Evolutionary conservation across 2,329 filamentous ascomycete species (phyloP).

Genomic region (Neopestalotiopsis rosae): DNA sequence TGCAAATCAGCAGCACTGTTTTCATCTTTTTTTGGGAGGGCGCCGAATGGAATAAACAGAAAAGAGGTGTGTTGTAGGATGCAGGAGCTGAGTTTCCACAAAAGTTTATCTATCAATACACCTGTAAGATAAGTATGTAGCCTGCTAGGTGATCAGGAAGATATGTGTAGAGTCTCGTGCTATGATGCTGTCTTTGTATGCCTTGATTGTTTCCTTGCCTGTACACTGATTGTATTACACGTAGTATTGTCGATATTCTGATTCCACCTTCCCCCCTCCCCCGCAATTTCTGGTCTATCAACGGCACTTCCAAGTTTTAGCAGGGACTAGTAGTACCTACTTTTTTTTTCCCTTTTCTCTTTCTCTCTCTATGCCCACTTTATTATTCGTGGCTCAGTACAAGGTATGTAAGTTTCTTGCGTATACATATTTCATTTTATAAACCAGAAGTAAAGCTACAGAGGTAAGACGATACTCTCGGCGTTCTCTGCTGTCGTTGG

Average conservation of each 20-base stretch:
- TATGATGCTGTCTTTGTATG: too few species aligned
- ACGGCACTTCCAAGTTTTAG: neutral
- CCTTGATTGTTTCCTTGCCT: neutral
- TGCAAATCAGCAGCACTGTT: neutral
- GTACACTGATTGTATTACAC: too few species aligned
- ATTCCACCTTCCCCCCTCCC: constrained; percentile 5
- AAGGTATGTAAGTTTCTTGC: neutral
- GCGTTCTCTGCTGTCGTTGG: too few species aligned
- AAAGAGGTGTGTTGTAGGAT: neutral
- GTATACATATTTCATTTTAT: too few species aligned
- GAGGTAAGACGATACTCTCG: too few species aligned
- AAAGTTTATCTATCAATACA: neutral
- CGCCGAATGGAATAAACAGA: neutral
- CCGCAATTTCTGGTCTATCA: constrained; percentile 14
- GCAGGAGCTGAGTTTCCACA: neutral
- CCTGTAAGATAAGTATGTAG: neutral
- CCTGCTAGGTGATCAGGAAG: too few species aligned
- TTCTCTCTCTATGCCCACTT: neutral
- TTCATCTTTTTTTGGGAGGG: too few species aligned
- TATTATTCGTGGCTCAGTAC: neutral
- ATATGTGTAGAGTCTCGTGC: too few species aligned
- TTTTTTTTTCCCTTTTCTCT: constrained; percentile 9
- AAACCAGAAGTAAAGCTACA: too few species aligned
- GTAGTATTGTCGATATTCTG: neutral
- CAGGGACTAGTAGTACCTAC: neutral